These are phyloP conservation scores for Calycina herbarum DNA, from an alignment of 2,329 filamentous ascomycete genomes.

Conservation along the genomic window DNA sequence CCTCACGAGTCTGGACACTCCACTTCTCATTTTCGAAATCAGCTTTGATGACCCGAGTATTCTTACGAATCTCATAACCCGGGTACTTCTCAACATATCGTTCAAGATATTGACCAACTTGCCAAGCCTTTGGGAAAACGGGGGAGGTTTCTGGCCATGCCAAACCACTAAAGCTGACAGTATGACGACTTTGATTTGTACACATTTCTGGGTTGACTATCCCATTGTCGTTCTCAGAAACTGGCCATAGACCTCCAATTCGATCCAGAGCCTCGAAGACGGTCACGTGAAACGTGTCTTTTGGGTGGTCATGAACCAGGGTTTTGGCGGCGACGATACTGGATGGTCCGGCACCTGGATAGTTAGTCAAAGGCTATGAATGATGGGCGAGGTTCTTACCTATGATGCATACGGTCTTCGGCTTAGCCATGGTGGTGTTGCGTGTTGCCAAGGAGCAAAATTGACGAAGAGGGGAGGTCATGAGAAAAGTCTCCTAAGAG, in stretches of 20 bases:
- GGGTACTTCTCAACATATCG: constrained; percentile 59
- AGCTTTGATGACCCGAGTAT: constrained; percentile 25
- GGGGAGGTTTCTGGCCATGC: constrained; percentile 64
- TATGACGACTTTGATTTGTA: constrained; percentile 76
- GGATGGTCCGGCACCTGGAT: constrained; percentile 64
- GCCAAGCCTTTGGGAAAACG: constrained; percentile 73
- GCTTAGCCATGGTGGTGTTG: constrained; percentile 1
- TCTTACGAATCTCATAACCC: constrained; percentile 28
- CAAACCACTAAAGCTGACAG: constrained; percentile 70
- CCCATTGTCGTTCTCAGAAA: constrained; percentile 46
- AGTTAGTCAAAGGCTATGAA: not conserved
- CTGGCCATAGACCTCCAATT: constrained; percentile 79
- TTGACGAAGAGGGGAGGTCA: not conserved
- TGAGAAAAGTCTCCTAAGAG: not conserved
- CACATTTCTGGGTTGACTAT: constrained; percentile 66
- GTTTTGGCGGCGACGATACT: constrained; percentile 73
- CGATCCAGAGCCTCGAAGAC: constrained; percentile 66
- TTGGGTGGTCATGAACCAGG: constrained; percentile 59
- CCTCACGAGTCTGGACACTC: constrained; percentile 22
- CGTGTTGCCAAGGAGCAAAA: not conserved
- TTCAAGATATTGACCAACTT: constrained; percentile 72
- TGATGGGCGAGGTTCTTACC: constrained; percentile 23
- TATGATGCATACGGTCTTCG: constrained; percentile 33
- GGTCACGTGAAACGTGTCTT: constrained; percentile 62
- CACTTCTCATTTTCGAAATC: constrained; percentile 22